These are phyloP conservation scores for Papiliotrema nemorosa DNA, from an alignment of 1,284 basidiomycete species.

Conservation along the genomic window DNA sequence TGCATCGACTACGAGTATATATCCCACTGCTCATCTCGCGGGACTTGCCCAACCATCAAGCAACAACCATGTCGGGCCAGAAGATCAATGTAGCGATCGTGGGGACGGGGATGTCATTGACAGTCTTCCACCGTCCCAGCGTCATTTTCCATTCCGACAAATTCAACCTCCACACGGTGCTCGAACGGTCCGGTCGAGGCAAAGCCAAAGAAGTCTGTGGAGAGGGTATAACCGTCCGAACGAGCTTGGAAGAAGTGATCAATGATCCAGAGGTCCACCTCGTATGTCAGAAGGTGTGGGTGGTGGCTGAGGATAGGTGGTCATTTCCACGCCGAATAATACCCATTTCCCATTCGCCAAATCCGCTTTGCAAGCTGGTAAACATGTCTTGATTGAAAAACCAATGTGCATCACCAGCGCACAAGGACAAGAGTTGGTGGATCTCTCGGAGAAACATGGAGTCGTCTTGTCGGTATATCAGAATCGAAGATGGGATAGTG, in stretches of 20 bases:
- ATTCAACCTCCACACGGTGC: slow-evolving; percentile 67
- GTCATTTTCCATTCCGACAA: slow-evolving; percentile 67
- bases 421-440: slow-evolving; percentile 65
- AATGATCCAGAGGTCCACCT: slow-evolving; percentile 49
- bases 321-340: slow-evolving; percentile 72
- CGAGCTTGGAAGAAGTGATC: slow-evolving; percentile 43
- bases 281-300: slow-evolving; percentile 16
- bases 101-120: slow-evolving; percentile 68
- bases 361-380: slow-evolving; percentile 62
- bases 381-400: slow-evolving; percentile 78
- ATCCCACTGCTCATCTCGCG: neutral
- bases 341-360: slow-evolving; percentile 65
- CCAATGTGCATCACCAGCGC: slow-evolving; percentile 66
- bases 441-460: slow-evolving; percentile 62
- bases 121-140: slow-evolving; percentile 76
- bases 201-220: slow-evolving; percentile 32
- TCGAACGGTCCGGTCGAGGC: slow-evolving; percentile 41
- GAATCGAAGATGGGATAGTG: slow-evolving; percentile 57
- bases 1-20: neutral
- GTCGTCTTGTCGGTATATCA: slow-evolving; percentile 69
- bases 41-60: neutral
- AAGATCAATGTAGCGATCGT: slow-evolving; percentile 58
- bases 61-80: neutral
- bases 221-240: slow-evolving; percentile 42
- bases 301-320: slow-evolving; percentile 34